Conservation (phyloP, 306 rosid species). For the peach (Prunus persica) region DNA sequence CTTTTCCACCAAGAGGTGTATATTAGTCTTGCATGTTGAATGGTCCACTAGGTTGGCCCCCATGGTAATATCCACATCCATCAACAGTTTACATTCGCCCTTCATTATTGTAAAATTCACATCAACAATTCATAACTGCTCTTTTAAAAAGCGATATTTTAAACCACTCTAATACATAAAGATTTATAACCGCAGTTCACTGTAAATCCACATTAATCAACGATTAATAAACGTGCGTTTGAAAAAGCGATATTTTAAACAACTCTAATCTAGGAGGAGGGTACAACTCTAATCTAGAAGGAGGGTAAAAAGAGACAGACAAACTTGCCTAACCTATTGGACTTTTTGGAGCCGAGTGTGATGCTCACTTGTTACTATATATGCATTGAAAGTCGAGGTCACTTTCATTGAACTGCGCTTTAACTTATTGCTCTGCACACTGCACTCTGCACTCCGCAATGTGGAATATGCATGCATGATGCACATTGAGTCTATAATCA, state of each 20-base stretch:
- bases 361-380: no score
- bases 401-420: slow-evolving; percentile 3
- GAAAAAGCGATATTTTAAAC: no score
- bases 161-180: no score
- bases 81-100: background rate
- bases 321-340: no score
- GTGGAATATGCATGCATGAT: slow-evolving; percentile 8
- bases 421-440: background rate
- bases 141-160: no score
- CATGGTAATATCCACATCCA: background rate
- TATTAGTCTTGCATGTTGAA: background rate
- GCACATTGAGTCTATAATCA: background rate
- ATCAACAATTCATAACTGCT: no score
- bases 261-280: background rate
- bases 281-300: background rate
- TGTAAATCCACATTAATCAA: no score
- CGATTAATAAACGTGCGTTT: no score
- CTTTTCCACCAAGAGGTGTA: background rate
- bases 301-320: no score
- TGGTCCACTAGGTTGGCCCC: background rate
- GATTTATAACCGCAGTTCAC: fast-evolving
- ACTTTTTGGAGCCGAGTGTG: no score
- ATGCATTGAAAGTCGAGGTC: background rate
- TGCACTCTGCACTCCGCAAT: background rate
- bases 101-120: no score